phyloP scores from a whole-genome alignment of 148 eudicot genomes.

The Silene conica region DNA sequence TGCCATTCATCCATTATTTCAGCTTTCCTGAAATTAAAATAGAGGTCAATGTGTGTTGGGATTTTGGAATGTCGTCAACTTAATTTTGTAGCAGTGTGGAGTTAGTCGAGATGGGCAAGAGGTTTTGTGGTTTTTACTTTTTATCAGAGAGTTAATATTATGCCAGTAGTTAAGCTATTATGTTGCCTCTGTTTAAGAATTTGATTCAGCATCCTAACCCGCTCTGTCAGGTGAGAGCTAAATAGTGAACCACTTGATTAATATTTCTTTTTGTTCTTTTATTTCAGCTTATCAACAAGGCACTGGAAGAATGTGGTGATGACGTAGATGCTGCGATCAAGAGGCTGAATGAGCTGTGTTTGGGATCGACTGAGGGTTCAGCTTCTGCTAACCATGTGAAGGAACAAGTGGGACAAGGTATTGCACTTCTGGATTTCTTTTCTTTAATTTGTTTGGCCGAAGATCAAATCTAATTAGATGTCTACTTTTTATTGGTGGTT shows the following conservation, averaged over 20 bases:
- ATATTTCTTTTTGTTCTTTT: not conserved
- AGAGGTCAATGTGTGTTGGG: no score
- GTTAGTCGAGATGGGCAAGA: no score
- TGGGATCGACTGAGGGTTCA: constrained; percentile 33
- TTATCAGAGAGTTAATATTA: no score
- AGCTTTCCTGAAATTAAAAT: no score
- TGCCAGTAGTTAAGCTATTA: not conserved
- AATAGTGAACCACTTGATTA: not conserved
- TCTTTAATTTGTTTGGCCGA: not conserved
- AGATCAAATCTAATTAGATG: not conserved
- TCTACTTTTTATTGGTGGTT: constrained; percentile 26
- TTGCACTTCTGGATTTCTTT: not conserved
- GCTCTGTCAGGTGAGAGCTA: not conserved
- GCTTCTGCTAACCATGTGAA: constrained; percentile 30
- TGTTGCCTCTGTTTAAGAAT: not conserved
- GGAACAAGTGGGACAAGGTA: constrained; percentile 44
- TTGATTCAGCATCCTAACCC: not conserved
- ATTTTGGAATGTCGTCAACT: no score
- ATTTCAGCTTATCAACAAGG: constrained; percentile 59
- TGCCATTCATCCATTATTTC: no score
- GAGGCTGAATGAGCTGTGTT: constrained; percentile 56
- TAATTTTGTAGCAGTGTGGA: no score
- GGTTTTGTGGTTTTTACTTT: no score
- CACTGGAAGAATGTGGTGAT: constrained; percentile 54
- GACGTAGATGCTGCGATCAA: constrained; percentile 71